Base-by-base conservation (phyloP, 2,329 filamentous ascomycete species). In the Blumeriella jaapii region DNA sequence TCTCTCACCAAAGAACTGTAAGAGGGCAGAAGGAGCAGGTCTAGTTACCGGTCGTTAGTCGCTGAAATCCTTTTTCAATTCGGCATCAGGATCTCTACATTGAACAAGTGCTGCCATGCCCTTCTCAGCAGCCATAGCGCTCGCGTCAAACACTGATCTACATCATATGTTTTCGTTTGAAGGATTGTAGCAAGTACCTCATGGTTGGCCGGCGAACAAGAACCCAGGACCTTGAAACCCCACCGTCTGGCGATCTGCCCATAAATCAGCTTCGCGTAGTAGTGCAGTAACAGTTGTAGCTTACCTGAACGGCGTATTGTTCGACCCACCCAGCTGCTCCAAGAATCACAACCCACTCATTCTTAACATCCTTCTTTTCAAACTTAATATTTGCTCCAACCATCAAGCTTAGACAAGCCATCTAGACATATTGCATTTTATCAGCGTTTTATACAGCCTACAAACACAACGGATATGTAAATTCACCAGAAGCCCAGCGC, bases 271-370 rank as follows among this genome's bases (percentile, higher is more conserved):
- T n/a, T n/a, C n/a, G n/a, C n/a, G n/a, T n/a, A n/a, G n/a, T n/a
- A n/a, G n/a, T n/a, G n/a, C n/a, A n/a, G n/a, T 5, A 17, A 5
- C 6, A 12, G 6, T 14, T 12, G 22, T 5, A 5, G 8, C 41
- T 5, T 34, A 41, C 48, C 38, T 60, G 57, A 2, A 59, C 48
- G 2, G 48, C 55, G 34, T 48, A 59, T 32, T 57, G 54, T 1
- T 58, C 58, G 9, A 62, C 59, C 5, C 41, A 49, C 1, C 59
- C 58, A 22, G 52, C 48, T 2, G 53, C 58, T 0, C 59, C 59
- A 9, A 61, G 36, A 11, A 61, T 38, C 11, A 62, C 39, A 14
- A 61, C 34, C 59, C 59, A 62, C 40, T 59, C 55, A 10, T 56
- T 48, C 11, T 46, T 47, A 6, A 47, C 37, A 2, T 36, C 17